Evolutionary conservation across 2,329 filamentous ascomycete species (phyloP), one percentile per base, ranked within the genome.

Genomic region (Ophiostoma perfectum): DNA sequence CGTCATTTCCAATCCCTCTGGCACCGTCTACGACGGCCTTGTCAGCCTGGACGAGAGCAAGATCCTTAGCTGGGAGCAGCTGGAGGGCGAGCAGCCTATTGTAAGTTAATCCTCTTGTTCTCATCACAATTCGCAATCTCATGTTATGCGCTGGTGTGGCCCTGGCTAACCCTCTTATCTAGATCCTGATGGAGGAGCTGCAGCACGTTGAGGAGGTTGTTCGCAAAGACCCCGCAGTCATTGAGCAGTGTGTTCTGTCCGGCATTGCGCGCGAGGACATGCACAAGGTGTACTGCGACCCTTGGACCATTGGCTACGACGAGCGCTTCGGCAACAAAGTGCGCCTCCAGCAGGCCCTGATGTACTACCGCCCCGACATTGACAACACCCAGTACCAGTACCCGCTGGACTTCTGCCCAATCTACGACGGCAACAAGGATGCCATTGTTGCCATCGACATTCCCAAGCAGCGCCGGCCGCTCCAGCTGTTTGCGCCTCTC

Each of bases 221-320:
- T 70, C 86, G 93, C 72, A 88, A 87, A 73, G 92, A 97, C 75
- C 86, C 91, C 14, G 90, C 90, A 74, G 92, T 97, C 70, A 95
- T 97, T 72, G 92, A 97, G 78, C 93, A 97, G 78, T 97, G 93
- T 75, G 86, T 85, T 6, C 85, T 97, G 70, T 85, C 92, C 70
- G 93, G 93, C 1, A 91, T 97, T 70, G 86, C 91, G 12, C 84
- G 83, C 68, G 84, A 90, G 73, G 91, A 96, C 70, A 97, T 97
- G 93, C 82, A 95, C 82, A 97, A 97, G 79, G 91, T 97, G 64
- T 97, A 96, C 81, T 96, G 93, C 78, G 93, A 97, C 76, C 92
- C 92, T 11, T 97, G 93, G 93, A 96, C 93, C 0, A 96, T 97
- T 78, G 93, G 93, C 65, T 96, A 92, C 76, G 93, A 97, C 74